phyloP scores from a whole-genome alignment of 106 monocot genomes.

The Chionographis japonica region DNA sequence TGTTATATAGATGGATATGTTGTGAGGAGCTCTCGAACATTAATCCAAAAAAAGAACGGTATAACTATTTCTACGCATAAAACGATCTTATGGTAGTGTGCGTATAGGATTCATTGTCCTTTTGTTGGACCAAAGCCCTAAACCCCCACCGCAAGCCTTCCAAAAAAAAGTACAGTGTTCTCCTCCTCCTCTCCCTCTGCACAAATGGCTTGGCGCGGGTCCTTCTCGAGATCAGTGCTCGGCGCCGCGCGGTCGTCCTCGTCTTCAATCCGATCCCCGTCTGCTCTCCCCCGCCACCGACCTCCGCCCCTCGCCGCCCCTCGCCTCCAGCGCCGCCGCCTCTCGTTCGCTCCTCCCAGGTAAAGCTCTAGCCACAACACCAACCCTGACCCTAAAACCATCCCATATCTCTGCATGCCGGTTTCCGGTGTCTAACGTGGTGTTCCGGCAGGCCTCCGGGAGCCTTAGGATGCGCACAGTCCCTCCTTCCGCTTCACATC shows the following conservation, averaged over 20 bases:
- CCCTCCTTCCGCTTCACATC: slow-evolving; percentile 61
- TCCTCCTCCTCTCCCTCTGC: no score
- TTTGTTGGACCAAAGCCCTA: background rate
- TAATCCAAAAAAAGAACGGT: no score
- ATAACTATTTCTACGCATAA: no score
- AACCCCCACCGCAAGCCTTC: slow-evolving; percentile 8
- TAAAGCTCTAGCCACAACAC: slow-evolving; percentile 7
- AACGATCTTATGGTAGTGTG: no score
- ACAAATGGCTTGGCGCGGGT: slow-evolving; percentile 48
- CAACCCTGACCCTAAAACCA: background rate
- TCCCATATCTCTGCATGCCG: background rate
- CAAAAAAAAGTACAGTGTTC: no score
- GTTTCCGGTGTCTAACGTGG: background rate
- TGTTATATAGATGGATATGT: no score
- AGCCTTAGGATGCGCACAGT: slow-evolving; percentile 42
- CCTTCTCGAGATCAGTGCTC: slow-evolving; percentile 49
- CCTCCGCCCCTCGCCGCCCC: slow-evolving; percentile 15
- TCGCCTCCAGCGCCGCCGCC: slow-evolving; percentile 22
- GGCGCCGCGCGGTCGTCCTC: slow-evolving; percentile 35
- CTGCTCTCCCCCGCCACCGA: slow-evolving; percentile 15
- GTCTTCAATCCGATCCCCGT: slow-evolving; percentile 26
- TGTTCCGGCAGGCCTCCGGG: slow-evolving; percentile 30
- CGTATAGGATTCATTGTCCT: no score
- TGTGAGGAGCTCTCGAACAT: no score
- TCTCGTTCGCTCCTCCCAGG: slow-evolving; percentile 34